Percentiles rank a stretch among this genome's conserved stretches.
phyloP scores from a whole-genome alignment of 371 early-diverging fungal species.

The Mortierella sp. region DNA sequence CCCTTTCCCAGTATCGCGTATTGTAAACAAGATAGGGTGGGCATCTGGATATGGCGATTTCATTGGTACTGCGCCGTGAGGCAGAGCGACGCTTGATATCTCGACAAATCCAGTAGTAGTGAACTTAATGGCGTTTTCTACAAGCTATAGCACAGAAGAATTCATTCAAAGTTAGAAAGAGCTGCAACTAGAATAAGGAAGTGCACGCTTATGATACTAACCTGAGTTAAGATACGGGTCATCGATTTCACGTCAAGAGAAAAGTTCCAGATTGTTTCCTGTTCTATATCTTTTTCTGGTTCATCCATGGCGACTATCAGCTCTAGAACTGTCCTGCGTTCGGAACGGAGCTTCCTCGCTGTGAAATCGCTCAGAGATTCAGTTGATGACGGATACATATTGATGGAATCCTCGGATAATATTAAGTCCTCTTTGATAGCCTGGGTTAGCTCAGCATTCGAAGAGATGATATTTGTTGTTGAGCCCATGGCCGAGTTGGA shows the following conservation, averaged over 20 bases:
- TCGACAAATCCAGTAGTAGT: conserved; percentile 57
- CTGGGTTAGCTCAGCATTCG: neutral
- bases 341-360: conserved; percentile 10
- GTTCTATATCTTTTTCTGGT: conserved; percentile 31
- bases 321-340: conserved; percentile 34
- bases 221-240: conserved; percentile 58
- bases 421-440: neutral
- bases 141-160: conserved; percentile 20
- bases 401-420: conserved; percentile 9
- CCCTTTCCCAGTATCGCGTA: conserved; percentile 59
- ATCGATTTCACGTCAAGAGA: conserved; percentile 40
- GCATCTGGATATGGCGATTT: conserved; percentile 40
- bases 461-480: conserved; percentile 6
- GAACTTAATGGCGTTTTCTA: conserved; percentile 60
- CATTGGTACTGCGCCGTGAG: conserved; percentile 26
- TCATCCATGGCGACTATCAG: conserved; percentile 50
- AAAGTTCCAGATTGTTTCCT: conserved; percentile 50
- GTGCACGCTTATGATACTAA: conserved; percentile 6
- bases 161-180: neutral
- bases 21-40: conserved; percentile 52
- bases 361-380: conserved; percentile 21
- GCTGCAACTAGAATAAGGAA: conserved; percentile 5
- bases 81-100: conserved; percentile 33
- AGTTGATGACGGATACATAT: conserved; percentile 20
- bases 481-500: conserved; percentile 20